Evolutionary conservation across 768 basidiomycete species (phyloP).

Genomic region (Chlorophyllum brunneum): DNA sequence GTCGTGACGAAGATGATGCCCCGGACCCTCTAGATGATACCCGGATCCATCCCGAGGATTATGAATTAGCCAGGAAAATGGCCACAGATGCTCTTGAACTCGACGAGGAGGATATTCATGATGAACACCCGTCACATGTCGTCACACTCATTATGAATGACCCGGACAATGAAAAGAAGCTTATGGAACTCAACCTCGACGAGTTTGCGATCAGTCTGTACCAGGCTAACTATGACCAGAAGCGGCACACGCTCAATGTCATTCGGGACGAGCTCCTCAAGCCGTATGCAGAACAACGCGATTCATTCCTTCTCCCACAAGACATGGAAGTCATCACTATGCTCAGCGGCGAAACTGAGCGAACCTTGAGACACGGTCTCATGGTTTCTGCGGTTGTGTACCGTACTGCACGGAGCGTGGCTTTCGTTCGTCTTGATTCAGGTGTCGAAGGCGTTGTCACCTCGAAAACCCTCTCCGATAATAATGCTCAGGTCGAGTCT

Average conservation of each 20-base stretch:
- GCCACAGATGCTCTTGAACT: constrained; percentile 94
- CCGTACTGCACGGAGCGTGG: constrained; percentile 47
- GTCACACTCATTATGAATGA: constrained; percentile 86
- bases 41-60: constrained; percentile 96
- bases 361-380: constrained; percentile 73
- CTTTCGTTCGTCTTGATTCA: constrained; percentile 82
- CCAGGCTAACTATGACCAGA: constrained; percentile 78
- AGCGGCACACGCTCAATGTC: constrained; percentile 84
- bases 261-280: constrained; percentile 82
- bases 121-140: constrained; percentile 87
- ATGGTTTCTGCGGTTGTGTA: constrained; percentile 75
- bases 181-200: constrained; percentile 89
- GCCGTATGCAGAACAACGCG: constrained; percentile 77
- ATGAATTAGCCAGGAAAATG: constrained; percentile 97
- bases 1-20: constrained; percentile 63
- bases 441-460: constrained; percentile 84
- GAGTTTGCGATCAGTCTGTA: constrained; percentile 94
- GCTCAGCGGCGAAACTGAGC: constrained; percentile 88
- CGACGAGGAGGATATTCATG: constrained; percentile 96
- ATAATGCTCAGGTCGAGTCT: constrained; percentile 35
- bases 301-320: constrained; percentile 55
- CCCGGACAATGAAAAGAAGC: constrained; percentile 69
- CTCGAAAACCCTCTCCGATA: constrained; percentile 54
- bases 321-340: constrained; percentile 88
- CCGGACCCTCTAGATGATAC: constrained; percentile 93